phyloP scores from a whole-genome alignment of 176 grass and related monocot genomes.

The Microstegium vimineum region DNA sequence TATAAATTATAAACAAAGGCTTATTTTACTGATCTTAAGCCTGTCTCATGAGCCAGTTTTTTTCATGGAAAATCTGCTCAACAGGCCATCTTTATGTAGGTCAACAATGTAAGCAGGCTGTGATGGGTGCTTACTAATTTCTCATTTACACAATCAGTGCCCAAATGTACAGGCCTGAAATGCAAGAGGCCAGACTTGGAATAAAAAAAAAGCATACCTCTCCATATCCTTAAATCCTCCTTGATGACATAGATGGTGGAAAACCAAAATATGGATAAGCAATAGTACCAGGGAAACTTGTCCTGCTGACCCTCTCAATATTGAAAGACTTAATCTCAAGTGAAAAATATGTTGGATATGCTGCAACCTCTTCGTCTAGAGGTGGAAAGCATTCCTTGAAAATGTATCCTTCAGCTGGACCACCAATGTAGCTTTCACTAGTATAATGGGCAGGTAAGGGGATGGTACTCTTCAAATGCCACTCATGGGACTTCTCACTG shows the following conservation, averaged over 20 bases:
- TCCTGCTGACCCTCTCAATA: neutral
- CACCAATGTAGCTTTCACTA: neutral
- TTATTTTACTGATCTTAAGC: too few species aligned
- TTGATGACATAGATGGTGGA: neutral
- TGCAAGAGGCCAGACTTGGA: neutral
- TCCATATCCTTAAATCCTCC: constrained; percentile 3
- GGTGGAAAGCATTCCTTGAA: neutral
- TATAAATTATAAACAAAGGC: too few species aligned
- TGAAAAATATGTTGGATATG: neutral
- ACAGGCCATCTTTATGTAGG: too few species aligned
- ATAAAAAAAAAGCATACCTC: neutral
- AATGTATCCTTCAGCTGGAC: neutral
- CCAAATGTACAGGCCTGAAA: neutral
- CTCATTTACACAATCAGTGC: neutral
- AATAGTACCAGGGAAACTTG: fast-evolving
- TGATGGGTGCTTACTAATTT: neutral
- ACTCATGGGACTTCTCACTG: neutral
- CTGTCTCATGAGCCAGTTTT: too few species aligned
- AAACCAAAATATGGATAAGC: neutral
- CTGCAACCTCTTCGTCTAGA: neutral
- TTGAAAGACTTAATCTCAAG: neutral
- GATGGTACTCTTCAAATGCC: neutral
- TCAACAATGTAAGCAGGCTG: neutral
- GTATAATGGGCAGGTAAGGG: neutral
- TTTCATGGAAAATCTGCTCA: too few species aligned